These are phyloP conservation scores for Gonium pectorale DNA, from an alignment of 139 green algal genomes.

Conservation along the genomic window DNA sequence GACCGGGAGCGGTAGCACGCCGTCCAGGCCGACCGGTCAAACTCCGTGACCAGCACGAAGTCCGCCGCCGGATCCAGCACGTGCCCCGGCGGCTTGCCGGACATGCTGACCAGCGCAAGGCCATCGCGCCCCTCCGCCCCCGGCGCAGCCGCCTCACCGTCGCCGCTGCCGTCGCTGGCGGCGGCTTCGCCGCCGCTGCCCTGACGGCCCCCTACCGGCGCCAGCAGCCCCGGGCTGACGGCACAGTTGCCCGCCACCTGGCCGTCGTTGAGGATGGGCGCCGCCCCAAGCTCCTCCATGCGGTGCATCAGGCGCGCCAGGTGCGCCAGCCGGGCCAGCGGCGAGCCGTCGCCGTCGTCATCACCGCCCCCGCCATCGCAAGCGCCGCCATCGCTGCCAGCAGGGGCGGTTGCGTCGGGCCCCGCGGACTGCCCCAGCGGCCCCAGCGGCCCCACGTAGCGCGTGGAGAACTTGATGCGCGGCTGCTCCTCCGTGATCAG, in stretches of 20 bases:
- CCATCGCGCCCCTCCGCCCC: neutral
- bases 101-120: slow-evolving; percentile 24
- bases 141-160: neutral
- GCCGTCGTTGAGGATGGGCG: slow-evolving; percentile 21
- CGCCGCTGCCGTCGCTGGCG: too few species aligned
- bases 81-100: slow-evolving; percentile 19
- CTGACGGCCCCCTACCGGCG: too few species aligned
- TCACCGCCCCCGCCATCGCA: too few species aligned
- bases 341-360: too few species aligned
- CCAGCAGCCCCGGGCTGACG: neutral
- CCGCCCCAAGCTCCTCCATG: slow-evolving; percentile 9
- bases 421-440: too few species aligned
- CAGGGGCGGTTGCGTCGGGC: too few species aligned
- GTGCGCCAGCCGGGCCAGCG: neutral
- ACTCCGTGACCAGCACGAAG: slow-evolving; percentile 13
- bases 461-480: slow-evolving; percentile 12
- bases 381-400: too few species aligned
- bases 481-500: slow-evolving; percentile 28
- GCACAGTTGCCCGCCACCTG: slow-evolving; percentile 37
- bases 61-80: neutral
- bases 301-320: neutral
- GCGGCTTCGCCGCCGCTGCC: neutral
- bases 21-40: neutral
- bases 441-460: neutral
- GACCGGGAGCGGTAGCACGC: neutral